phyloP scores from a whole-genome alignment of 306 rosid genomes.

The Mimosa pudica region DNA sequence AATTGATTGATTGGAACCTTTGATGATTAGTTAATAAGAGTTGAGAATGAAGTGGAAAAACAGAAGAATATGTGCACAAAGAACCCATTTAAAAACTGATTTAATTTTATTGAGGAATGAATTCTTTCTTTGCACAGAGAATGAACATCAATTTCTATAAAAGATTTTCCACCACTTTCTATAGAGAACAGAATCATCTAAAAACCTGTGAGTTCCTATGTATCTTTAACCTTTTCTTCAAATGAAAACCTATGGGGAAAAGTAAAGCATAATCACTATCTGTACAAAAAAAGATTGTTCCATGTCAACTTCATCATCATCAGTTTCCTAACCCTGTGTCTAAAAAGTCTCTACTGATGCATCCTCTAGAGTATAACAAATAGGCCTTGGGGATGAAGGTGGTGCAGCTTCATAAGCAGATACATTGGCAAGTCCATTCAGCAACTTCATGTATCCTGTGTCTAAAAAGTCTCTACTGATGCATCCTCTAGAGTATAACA shows the following conservation, averaged over 20 bases:
- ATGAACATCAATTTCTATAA: neutral
- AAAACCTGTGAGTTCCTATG: conserved; percentile 3
- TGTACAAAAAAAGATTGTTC: conserved; percentile 27
- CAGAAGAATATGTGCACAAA: neutral
- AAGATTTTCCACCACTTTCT: neutral
- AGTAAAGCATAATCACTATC: neutral
- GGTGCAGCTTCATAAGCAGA: conserved; percentile 23
- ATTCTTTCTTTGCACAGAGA: conserved; percentile 2
- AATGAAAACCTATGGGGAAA: neutral
- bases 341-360: conserved; percentile 7
- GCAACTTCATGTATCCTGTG: conserved; percentile 54
- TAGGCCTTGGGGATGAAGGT: conserved; percentile 6
- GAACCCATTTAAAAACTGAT: neutral
- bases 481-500: too few relatives aligned
- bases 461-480: too few relatives aligned
- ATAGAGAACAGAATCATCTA: conserved; percentile 20
- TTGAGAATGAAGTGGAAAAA: neutral
- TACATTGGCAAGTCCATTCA: conserved; percentile 64
- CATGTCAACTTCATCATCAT: neutral
- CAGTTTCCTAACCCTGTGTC: neutral
- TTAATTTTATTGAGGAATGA: neutral
- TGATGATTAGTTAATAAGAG: neutral
- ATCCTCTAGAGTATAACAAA: neutral
- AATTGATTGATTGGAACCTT: neutral
- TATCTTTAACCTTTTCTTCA: neutral